Conservation (phyloP, 345 rosid species). For the Eutrema yunnanense region DNA sequence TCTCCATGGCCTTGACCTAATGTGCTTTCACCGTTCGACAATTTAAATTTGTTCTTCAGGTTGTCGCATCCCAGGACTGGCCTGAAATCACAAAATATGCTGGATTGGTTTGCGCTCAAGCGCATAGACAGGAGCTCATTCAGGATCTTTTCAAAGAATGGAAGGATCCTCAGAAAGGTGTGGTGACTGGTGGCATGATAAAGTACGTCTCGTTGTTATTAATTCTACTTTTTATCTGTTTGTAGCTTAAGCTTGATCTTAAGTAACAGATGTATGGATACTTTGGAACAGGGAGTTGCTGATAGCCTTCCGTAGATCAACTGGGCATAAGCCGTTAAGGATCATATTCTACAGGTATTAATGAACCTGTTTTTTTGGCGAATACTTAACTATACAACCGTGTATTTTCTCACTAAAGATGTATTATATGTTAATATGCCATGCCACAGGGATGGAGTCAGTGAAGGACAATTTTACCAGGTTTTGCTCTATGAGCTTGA, state of each 20-base stretch:
- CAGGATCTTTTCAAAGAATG: constrained; percentile 91
- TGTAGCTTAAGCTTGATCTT: not conserved
- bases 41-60: constrained; percentile 40
- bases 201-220: constrained; percentile 42
- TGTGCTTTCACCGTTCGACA: not conserved
- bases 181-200: constrained; percentile 96
- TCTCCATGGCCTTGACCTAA: not conserved
- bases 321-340: constrained; percentile 91
- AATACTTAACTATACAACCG: not conserved
- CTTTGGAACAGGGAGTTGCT: constrained; percentile 67
- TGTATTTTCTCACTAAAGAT: not conserved
- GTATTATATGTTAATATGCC: not conserved
- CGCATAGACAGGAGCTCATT: constrained; percentile 97
- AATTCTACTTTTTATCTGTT: not conserved
- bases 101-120: constrained; percentile 97
- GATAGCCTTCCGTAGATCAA: constrained; percentile 87
- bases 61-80: constrained; percentile 99
- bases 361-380: not conserved
- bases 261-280: not conserved
- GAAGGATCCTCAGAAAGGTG: constrained; percentile 93
- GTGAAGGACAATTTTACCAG: constrained; percentile 98
- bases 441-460: constrained; percentile 80
- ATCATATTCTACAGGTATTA: constrained; percentile 88
- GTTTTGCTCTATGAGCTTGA: constrained; percentile 89
- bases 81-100: constrained; percentile 98